Evolutionary conservation across 306 rosid species (phyloP), one percentile per base, ranked within the genome.

Genomic region (Malus sieversii): DNA sequence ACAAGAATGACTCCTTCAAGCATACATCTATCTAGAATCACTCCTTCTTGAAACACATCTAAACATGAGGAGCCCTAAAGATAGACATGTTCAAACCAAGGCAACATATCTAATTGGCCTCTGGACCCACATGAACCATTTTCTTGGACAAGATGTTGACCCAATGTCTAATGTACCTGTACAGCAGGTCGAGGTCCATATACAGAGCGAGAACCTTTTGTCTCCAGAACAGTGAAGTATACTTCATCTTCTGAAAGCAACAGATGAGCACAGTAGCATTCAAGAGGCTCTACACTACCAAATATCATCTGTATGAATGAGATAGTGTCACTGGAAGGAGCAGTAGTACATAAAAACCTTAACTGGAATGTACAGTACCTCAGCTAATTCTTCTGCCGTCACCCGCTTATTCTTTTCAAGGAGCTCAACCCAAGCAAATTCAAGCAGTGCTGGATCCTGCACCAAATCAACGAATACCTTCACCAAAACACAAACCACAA

Each of bases 371-470:
- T 65, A 71, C 12, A 25, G 46, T 84, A 96, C 99, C 98, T 92
- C 90, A 27, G 99, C 92, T 82, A 92, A 79, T 84, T 92, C 98
- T 78, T 90, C 97, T 55, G 88, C 81, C 23, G 91, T 90, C 80
- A 92, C 92, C 19, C 89, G 76, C 82, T 88, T 89, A 79, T 96
- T 89, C 82, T 90, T 85, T 77, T 92, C 99, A 22, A 90, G 87
- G 80, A 96, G 96, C 81, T 96, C 99, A 86, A 81, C 83, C 99
- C 99, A 96, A 84, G 99, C 98, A 77, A 90, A 92, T 80, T 90
- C 99, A 77, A 96, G 92, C 35, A 96, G 82, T 22, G 93, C 75
- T 9, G 84, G 86, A 82, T 96, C 99, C 99, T 96, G 88, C 75
- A 83, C 71, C 77, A 82, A 64, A 83, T 80, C 68, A 75, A 61